These are phyloP conservation scores for Cytospora schulzeri DNA, from an alignment of 2,329 filamentous ascomycete genomes.

Conservation along the genomic window DNA sequence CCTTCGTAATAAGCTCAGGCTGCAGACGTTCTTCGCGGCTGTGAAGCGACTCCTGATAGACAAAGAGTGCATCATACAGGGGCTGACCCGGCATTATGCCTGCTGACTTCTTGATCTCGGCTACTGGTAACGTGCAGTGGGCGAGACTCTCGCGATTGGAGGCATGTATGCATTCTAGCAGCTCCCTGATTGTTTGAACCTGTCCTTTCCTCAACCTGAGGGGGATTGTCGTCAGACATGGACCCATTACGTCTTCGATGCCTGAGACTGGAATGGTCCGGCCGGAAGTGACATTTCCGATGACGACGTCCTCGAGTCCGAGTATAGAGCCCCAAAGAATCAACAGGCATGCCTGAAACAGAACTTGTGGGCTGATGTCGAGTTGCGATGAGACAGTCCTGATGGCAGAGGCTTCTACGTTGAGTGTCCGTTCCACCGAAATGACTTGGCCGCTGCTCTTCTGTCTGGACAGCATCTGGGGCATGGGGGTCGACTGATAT, in stretches of 20 bases:
- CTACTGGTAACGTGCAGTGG: slow-evolving; percentile 64
- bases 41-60: slow-evolving; percentile 77
- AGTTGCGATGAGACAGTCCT: slow-evolving; percentile 41
- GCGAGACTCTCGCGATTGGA: slow-evolving; percentile 67
- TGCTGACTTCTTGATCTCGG: slow-evolving; percentile 67
- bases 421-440: slow-evolving; percentile 36
- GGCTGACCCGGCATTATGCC: slow-evolving; percentile 55
- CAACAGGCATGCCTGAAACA: slow-evolving; percentile 74
- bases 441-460: slow-evolving; percentile 33
- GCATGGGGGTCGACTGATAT: slow-evolving; percentile 56
- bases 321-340: slow-evolving; percentile 67
- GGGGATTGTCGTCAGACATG: slow-evolving; percentile 77
- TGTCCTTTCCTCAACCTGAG: slow-evolving; percentile 63
- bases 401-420: slow-evolving; percentile 39
- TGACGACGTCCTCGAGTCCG: slow-evolving; percentile 66
- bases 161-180: slow-evolving; percentile 65
- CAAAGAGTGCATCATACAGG: slow-evolving; percentile 78
- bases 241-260: slow-evolving; percentile 76
- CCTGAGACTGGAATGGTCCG: slow-evolving; percentile 70
- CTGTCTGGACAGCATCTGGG: slow-evolving; percentile 38
- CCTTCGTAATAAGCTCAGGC: slow-evolving; percentile 49
- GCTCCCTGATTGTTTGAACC: slow-evolving; percentile 55
- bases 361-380: slow-evolving; percentile 64
- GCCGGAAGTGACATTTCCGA: slow-evolving; percentile 83
- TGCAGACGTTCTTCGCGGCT: slow-evolving; percentile 30